Conservation (phyloP, 73 alveolate species). For the Blepharisma stoltei region DNA sequence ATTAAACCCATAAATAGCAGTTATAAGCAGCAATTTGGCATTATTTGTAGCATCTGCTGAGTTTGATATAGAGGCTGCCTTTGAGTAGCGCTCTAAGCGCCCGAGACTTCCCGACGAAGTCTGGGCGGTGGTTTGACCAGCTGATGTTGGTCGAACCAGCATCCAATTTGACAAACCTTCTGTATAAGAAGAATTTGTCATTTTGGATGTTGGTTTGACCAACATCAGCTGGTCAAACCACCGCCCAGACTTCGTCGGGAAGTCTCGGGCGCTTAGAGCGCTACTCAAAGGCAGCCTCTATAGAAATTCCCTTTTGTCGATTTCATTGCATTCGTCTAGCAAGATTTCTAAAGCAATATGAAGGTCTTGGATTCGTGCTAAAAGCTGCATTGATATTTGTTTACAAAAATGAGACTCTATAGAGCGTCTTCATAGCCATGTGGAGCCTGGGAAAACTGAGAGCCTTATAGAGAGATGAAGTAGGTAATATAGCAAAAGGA, state of each 20-base stretch:
- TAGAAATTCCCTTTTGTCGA: not conserved
- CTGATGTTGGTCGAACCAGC: no score
- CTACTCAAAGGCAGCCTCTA: no score
- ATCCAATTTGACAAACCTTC: no score
- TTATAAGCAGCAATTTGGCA: not conserved
- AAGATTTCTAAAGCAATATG: not conserved
- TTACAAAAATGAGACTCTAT: conserved; percentile 24
- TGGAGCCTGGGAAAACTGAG: conserved; percentile 21
- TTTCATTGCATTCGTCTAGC: not conserved
- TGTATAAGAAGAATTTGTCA: no score
- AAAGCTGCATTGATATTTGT: conserved; percentile 7
- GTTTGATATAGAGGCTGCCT: no score
- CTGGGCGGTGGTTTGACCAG: no score
- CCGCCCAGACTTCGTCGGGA: no score
- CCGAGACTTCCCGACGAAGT: no score
- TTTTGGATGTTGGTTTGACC: no score
- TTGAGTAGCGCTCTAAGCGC: no score
- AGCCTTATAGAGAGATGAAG: conserved; percentile 2
- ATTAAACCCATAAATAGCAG: not conserved
- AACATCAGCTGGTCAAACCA: no score
- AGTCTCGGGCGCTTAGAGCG: no score
- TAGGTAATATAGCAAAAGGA: not conserved
- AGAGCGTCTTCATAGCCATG: not conserved
- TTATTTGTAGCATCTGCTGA: not conserved
- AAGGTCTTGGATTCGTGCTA: not conserved